Base-by-base conservation (phyloP, 805 yeast species). In the Kuraishia borneana region DNA sequence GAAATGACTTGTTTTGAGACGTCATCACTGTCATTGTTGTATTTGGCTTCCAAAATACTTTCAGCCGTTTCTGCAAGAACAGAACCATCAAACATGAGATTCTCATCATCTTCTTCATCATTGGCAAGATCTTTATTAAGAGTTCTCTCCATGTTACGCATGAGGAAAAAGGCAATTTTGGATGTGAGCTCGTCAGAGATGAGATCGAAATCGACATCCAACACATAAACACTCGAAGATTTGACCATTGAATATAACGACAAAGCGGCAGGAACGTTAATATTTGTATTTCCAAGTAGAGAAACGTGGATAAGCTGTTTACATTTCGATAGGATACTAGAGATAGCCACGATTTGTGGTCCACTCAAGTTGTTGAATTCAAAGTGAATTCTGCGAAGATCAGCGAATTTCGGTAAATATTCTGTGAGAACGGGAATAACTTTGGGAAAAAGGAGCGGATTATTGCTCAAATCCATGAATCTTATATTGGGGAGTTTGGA, bases 21-120 rank as follows among this genome's bases (percentile, higher is more conserved):
- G 35, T 64, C 65, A 27, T 58, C 61, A 27, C 51, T 53, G 26
- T 50, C 58, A 29, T 49, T 55, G 7, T 42, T 33, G 31, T 47
- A 47, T 38, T 56, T 59, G 21, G 54, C 60, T 33, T 63, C 70
- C 36, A 82, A 53, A 36, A 82, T 53, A 39, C 73, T 70, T 40
- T 76, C 85, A 0, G 88, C 89, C 2, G 84, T 70, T 50, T 78
- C 79, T 46, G 84, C 76, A 32, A 82, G 62, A 37, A 82, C 58
- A 0, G 85, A 69, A 5, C 89, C 92, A 56, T 81, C 89, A 50
- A 76, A 79, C 52, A 82, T 65, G 32, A 82, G 60, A 42, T 82
- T 89, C 50, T 69, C 82, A 22, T 56, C 55, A 23, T 43, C 44
- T 13, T 34, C 19, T 31, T 40, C 41, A 26, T 43, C 40, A 20